Conservation (phyloP, 2,329 filamentous ascomycete species). For the Didymella keratinophila region DNA sequence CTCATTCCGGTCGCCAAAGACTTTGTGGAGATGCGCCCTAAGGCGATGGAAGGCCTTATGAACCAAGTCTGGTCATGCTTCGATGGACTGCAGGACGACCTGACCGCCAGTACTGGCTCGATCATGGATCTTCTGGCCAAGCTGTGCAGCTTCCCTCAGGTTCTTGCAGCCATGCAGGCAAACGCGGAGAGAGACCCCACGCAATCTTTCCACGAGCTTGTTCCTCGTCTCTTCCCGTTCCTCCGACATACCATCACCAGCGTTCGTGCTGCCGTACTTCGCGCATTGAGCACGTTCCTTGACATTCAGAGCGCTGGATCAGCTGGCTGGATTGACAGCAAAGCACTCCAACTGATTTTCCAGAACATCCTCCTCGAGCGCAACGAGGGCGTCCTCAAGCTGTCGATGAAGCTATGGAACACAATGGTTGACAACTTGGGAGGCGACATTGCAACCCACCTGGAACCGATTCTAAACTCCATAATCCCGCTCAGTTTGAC, state of each 20-base stretch:
- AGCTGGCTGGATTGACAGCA: conserved; percentile 91
- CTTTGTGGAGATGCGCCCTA: conserved; percentile 84
- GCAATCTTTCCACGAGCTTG: conserved; percentile 89
- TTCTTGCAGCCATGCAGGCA: conserved; percentile 90
- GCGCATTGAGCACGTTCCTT: conserved; percentile 91
- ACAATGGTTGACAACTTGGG: conserved; percentile 76
- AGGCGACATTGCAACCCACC: conserved; percentile 73
- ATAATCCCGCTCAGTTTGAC: conserved; percentile 85
- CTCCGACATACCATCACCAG: conserved; percentile 96
- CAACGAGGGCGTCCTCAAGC: conserved; percentile 80
- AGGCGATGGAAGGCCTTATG: conserved; percentile 80
- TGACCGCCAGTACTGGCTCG: conserved; percentile 95
- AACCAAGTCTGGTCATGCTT: conserved; percentile 97
- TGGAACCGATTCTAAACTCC: conserved; percentile 77
- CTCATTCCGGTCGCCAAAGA: conserved; percentile 95
- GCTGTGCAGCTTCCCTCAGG: conserved; percentile 91
- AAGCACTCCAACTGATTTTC: conserved; percentile 85
- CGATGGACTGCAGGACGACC: conserved; percentile 93
- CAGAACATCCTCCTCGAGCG: conserved; percentile 95
- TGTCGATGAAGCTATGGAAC: conserved; percentile 87
- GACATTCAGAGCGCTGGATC: conserved; percentile 81
- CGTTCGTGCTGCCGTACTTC: conserved; percentile 89
- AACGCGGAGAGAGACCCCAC: conserved; percentile 81
- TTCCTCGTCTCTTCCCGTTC: conserved; percentile 94
- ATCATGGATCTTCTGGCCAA: conserved; percentile 99